Evolutionary conservation across 805 yeast species (phyloP).

Genomic region (Kuraishia borneana): DNA sequence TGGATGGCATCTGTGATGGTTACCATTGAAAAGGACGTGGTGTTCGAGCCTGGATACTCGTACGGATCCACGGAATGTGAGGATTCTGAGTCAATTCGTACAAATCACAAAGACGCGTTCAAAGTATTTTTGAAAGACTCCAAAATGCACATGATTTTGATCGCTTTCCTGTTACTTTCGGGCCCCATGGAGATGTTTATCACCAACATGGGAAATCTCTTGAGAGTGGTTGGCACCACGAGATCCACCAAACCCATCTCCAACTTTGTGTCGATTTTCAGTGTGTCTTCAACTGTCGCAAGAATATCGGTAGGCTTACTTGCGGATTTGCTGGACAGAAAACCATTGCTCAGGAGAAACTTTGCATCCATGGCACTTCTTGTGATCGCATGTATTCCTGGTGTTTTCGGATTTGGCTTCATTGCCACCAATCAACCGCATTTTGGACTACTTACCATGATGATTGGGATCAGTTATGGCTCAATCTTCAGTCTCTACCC

Average conservation of each 20-base stretch:
- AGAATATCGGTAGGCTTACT: conserved; percentile 55
- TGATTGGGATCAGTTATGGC: conserved; percentile 70
- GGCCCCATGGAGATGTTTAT: conserved; percentile 85
- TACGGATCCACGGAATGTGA: conserved; percentile 8
- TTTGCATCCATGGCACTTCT: neutral
- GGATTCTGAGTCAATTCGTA: conserved; percentile 6
- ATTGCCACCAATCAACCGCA: conserved; percentile 6
- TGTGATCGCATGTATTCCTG: conserved; percentile 3
- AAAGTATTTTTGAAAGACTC: conserved; percentile 32
- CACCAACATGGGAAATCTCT: conserved; percentile 67
- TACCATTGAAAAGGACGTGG: conserved; percentile 39
- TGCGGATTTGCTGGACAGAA: conserved; percentile 40
- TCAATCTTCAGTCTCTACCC: conserved; percentile 80
- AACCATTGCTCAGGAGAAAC: neutral
- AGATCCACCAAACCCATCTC: conserved; percentile 14
- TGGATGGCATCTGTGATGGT: conserved; percentile 59
- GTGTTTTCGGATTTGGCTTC: conserved; percentile 2
- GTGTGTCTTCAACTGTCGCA: conserved; percentile 53
- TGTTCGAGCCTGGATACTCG: conserved; percentile 14
- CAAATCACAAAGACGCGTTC: conserved; percentile 17
- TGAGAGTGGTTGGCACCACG: conserved; percentile 24
- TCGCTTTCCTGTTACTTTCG: conserved; percentile 51
- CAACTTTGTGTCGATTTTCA: conserved; percentile 47
- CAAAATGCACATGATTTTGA: conserved; percentile 52
- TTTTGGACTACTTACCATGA: conserved; percentile 20